Base-by-base conservation (phyloP, 106 monocot genomes). In the Iris macrosiphon region DNA sequence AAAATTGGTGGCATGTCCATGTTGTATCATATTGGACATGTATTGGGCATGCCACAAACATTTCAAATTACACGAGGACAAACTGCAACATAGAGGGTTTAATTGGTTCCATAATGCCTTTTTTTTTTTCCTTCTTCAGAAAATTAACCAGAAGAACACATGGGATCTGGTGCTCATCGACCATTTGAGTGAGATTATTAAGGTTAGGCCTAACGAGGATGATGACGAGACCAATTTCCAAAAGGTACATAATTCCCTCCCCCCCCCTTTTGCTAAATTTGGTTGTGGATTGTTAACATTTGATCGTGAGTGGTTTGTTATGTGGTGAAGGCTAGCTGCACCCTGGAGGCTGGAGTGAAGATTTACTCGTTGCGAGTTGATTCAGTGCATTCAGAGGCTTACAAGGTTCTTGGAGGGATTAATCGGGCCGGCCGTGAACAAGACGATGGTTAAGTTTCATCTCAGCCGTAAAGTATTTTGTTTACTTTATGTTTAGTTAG, bases 61-160 rank as follows among this genome's bases (percentile, higher is more conserved):
- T n/a, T n/a, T n/a, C n/a, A n/a, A n/a, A n/a, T n/a, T n/a, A n/a
- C n/a, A n/a, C n/a, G n/a, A n/a, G n/a, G n/a, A n/a, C n/a, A n/a
- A n/a, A n/a, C n/a, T n/a, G n/a, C n/a, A n/a, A n/a, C n/a, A n/a
- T n/a, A n/a, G n/a, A n/a, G n/a, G n/a, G n/a, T n/a, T n/a, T n/a
- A n/a, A n/a, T n/a, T n/a, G n/a, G n/a, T n/a, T n/a, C n/a, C n/a
- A n/a, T n/a, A n/a, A n/a, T n/a, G n/a, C n/a, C n/a, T 54, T 19
- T 65, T 26, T 1, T 7, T 13, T 45, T 64, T 8, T 23, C 40
- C 24, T 40, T 35, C 17, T 16, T 59, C 79, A 99, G 98, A 99
- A 99, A 67, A 99, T 99, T 22, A 99, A 91, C 75, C 91, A 91
- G 80, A 99, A 87, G 75, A 99, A 99, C 65, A 99, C 91, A 18